phyloP scores from a whole-genome alignment of 2,329 filamentous ascomycete genomes.

The Calcarisporium arbuscula region DNA sequence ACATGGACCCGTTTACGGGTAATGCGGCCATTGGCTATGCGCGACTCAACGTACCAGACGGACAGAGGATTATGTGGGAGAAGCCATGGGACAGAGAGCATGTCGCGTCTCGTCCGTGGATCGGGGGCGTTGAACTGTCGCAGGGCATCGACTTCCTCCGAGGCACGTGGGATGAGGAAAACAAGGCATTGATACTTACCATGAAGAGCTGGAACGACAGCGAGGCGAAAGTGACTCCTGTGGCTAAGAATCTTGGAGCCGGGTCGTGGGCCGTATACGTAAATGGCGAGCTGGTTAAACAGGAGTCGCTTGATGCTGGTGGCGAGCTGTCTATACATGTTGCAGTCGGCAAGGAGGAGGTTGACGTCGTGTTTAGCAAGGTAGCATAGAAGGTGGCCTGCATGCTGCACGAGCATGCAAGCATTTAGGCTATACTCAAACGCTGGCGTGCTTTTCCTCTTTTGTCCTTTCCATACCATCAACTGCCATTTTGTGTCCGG shows the following conservation, averaged over 20 bases:
- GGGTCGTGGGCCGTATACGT: constrained; percentile 6
- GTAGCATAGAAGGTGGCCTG: neutral
- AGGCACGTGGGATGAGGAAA: constrained; percentile 5
- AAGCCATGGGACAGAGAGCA: constrained; percentile 20
- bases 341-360: constrained; percentile 3
- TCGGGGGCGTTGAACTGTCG: constrained; percentile 3
- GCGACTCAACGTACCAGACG: constrained; percentile 27
- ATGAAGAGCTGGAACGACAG: constrained; percentile 6
- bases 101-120: constrained; percentile 6
- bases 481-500: no score
- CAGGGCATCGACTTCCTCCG: constrained; percentile 7
- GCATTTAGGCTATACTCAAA: no score
- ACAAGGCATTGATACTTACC: constrained; percentile 4
- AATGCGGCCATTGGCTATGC: constrained; percentile 29
- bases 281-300: constrained; percentile 1
- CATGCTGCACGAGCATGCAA: no score
- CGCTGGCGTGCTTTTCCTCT: no score
- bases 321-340: neutral
- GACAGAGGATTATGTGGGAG: constrained; percentile 28
- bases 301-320: neutral
- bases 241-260: constrained; percentile 4
- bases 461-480: no score
- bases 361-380: constrained; percentile 4
- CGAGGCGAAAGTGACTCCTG: neutral
- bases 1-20: constrained; percentile 28